These are phyloP conservation scores for Cymbopogon citratus DNA, from an alignment of 176 grass and related monocot genomes.

Conservation along the genomic window DNA sequence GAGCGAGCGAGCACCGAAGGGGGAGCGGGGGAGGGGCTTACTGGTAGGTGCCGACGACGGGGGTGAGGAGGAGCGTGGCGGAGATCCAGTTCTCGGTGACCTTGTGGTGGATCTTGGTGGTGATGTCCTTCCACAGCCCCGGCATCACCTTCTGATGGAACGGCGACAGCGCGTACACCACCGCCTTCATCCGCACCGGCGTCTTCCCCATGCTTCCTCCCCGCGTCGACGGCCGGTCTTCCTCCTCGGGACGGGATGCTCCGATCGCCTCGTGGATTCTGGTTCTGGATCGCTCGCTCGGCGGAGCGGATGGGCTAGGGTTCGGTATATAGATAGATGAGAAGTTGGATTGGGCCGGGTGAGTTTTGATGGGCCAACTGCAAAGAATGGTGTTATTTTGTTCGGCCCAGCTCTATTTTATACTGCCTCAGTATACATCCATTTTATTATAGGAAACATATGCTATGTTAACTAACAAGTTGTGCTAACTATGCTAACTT, in stretches of 20 bases:
- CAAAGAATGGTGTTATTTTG: not conserved
- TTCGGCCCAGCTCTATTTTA: not conserved
- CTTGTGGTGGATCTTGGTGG: constrained; percentile 98
- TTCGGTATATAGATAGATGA: constrained; percentile 17
- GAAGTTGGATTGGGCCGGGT: not conserved
- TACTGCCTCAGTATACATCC: no score
- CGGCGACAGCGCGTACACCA: constrained; percentile 90
- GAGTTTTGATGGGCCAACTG: not conserved
- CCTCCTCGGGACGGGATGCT: not conserved
- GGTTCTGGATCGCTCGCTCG: constrained; percentile 1
- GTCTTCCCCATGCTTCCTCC: constrained; percentile 66
- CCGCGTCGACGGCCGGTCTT: not conserved
- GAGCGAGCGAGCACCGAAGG: not conserved
- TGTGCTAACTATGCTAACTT: no score
- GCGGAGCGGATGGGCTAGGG: not conserved
- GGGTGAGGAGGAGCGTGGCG: constrained; percentile 70
- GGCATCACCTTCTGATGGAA: constrained; percentile 99
- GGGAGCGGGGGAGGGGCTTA: not conserved
- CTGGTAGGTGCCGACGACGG: constrained; percentile 86
- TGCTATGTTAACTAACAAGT: no score
- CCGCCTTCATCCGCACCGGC: constrained; percentile 92
- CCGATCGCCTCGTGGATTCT: constrained; percentile 22
- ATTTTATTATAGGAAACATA: no score
- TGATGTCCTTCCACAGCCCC: constrained; percentile 95
- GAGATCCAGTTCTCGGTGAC: constrained; percentile 98